Evolutionary conservation across 1,284 basidiomycete species (phyloP).

Genomic region (Somion occarium): DNA sequence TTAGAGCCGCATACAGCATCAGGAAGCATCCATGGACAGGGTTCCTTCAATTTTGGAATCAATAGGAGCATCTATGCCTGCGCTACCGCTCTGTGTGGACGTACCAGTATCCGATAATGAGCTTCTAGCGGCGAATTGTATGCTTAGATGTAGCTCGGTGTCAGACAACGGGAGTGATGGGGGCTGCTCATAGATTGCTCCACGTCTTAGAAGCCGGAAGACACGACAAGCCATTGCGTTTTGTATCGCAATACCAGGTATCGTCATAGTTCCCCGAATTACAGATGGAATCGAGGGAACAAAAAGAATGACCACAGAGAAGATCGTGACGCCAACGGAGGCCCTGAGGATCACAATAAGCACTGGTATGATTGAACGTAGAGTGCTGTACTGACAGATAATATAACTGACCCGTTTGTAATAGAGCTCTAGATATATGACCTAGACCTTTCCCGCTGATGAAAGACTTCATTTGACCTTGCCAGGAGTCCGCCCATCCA

Average conservation of each 20-base stretch:
- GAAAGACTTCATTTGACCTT: background rate
- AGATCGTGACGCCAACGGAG: constrained; percentile 19
- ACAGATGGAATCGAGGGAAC: constrained; percentile 14
- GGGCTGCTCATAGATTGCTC: background rate
- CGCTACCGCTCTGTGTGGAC: too few species aligned
- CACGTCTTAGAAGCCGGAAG: constrained; percentile 19
- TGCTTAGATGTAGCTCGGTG: too few species aligned
- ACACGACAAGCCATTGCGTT: constrained; percentile 28
- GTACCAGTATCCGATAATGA: too few species aligned
- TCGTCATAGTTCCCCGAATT: constrained; percentile 18
- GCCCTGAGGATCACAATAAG: constrained; percentile 14
- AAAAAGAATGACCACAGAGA: constrained; percentile 18
- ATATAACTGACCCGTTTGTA: constrained; percentile 5
- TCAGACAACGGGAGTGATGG: too few species aligned
- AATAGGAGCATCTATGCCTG: too few species aligned
- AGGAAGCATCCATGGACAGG: too few species aligned
- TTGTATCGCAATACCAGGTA: constrained; percentile 20
- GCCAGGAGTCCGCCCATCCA: constrained; percentile 1
- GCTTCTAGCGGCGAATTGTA: too few species aligned
- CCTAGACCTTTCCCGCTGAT: constrained; percentile 3
- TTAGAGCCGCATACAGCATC: too few species aligned
- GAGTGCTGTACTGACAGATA: constrained; percentile 1
- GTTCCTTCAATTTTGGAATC: too few species aligned
- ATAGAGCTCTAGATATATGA: background rate
- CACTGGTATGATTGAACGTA: background rate